Percentiles rank a stretch among this genome's conserved stretches.
phyloP scores from a whole-genome alignment of 192 early-diverging fungal genomes.

The Coemansia sp. region DNA sequence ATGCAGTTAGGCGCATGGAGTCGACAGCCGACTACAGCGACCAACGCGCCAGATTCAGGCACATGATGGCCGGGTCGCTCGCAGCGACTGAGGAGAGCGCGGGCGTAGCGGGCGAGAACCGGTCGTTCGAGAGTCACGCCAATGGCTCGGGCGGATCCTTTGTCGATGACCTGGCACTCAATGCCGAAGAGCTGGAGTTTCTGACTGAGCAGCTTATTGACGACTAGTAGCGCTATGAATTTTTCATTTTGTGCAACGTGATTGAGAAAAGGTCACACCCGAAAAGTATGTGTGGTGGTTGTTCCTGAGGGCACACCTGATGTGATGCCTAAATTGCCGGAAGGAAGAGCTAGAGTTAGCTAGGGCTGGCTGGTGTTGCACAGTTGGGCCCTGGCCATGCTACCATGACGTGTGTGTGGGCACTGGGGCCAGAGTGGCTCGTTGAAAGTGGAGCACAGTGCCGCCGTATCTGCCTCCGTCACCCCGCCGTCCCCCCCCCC shows the following conservation, averaged over 20 bases:
- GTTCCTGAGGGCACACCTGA: slow-evolving; percentile 7
- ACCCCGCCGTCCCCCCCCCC: neutral
- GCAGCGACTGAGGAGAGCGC: slow-evolving; percentile 27
- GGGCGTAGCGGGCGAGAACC: neutral
- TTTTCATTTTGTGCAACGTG: neutral
- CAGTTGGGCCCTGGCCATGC: slow-evolving; percentile 5
- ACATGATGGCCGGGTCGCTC: slow-evolving; percentile 45
- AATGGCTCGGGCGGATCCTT: neutral
- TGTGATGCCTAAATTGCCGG: slow-evolving; percentile 4
- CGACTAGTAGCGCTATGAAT: neutral
- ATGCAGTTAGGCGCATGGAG: slow-evolving; percentile 41
- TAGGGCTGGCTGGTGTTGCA: neutral
- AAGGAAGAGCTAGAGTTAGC: neutral
- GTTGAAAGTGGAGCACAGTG: neutral
- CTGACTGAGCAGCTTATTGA: slow-evolving; percentile 22
- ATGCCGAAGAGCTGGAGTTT: slow-evolving; percentile 37
- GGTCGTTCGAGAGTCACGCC: slow-evolving; percentile 16
- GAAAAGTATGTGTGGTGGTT: neutral
- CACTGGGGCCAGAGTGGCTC: neutral
- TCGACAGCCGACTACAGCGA: slow-evolving; percentile 27
- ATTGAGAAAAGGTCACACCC: neutral
- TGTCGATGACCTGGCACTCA: slow-evolving; percentile 12
- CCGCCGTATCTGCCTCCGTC: neutral
- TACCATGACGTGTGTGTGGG: neutral
- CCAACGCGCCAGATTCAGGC: slow-evolving; percentile 40